These are phyloP conservation scores for Eimeria sp. DNA, from an alignment of 169 alveolate genomes.

Conservation along the genomic window DNA sequence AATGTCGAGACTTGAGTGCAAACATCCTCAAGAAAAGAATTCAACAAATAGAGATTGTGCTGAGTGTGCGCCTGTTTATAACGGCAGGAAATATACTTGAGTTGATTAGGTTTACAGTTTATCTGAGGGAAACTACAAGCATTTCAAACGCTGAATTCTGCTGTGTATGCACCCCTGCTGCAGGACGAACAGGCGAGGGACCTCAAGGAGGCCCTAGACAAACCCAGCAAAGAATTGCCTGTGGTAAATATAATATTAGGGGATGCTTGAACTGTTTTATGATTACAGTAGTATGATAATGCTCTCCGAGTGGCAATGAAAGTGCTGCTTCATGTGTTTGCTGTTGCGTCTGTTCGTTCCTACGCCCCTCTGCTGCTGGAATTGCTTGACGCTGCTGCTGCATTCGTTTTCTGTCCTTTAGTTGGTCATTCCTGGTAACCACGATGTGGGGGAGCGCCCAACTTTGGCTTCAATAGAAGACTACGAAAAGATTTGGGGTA, in stretches of 20 bases:
- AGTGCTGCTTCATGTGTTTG: neutral
- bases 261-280: neutral
- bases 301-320: too few species aligned
- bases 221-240: conserved; percentile 32
- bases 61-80: too few species aligned
- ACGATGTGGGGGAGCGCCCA: conserved; percentile 18
- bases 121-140: neutral
- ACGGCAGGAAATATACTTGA: too few species aligned
- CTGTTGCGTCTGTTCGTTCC: neutral
- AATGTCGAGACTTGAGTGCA: too few species aligned
- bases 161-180: conserved; percentile 12
- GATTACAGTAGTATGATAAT: neutral
- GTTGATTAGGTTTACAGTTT: neutral
- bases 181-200: conserved; percentile 60
- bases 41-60: too few species aligned
- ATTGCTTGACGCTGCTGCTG: neutral
- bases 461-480: conserved; percentile 18
- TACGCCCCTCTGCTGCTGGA: neutral
- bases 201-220: neutral
- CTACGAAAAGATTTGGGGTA: conserved; percentile 37
- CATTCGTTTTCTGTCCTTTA: neutral
- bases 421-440: conserved; percentile 33
- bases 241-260: neutral
- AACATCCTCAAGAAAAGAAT: too few species aligned
- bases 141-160: neutral